A percentile compares a stretch with the other conserved stretches of the same genome.
phyloP scores from a whole-genome alignment of 2,329 filamentous ascomycete species.

The Botrytis paeoniae region DNA sequence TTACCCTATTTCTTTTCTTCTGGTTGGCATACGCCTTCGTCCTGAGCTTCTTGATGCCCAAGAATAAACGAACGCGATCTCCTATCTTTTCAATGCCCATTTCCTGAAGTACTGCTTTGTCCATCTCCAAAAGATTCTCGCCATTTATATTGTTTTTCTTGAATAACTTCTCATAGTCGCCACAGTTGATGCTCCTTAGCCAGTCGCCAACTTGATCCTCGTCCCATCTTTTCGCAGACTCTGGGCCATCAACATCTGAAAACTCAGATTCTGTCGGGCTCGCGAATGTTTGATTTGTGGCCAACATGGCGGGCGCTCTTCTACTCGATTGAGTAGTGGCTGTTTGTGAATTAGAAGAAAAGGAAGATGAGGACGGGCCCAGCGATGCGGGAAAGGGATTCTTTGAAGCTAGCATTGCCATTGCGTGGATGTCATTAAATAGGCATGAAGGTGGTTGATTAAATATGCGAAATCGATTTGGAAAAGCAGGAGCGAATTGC shows the following conservation, averaged over 20 bases:
- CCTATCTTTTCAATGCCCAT: slow-evolving; percentile 98
- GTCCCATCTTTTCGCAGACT: slow-evolving; percentile 81
- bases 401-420: slow-evolving; percentile 80
- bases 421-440: slow-evolving; percentile 39
- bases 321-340: slow-evolving; percentile 52
- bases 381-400: slow-evolving; percentile 62
- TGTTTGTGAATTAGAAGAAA: slow-evolving; percentile 48
- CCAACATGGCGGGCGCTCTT: slow-evolving; percentile 49
- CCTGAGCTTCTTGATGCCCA: slow-evolving; percentile 78
- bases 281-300: slow-evolving; percentile 54
- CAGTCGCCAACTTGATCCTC: slow-evolving; percentile 91
- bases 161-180: slow-evolving; percentile 89
- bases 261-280: slow-evolving; percentile 93
- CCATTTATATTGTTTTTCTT: slow-evolving; percentile 94
- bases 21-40: slow-evolving; percentile 73
- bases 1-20: slow-evolving; percentile 82
- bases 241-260: slow-evolving; percentile 74
- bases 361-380: slow-evolving; percentile 44
- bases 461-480: background rate
- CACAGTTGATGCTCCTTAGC: slow-evolving; percentile 85
- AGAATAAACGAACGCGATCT: slow-evolving; percentile 86
- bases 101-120: slow-evolving; percentile 93
- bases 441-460: slow-evolving; percentile 27
- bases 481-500: slow-evolving; percentile 10
- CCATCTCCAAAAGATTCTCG: slow-evolving; percentile 93